Evolutionary conservation across 192 early-diverging fungal genomes (phyloP).

Genomic region (Coemansia sp.): DNA sequence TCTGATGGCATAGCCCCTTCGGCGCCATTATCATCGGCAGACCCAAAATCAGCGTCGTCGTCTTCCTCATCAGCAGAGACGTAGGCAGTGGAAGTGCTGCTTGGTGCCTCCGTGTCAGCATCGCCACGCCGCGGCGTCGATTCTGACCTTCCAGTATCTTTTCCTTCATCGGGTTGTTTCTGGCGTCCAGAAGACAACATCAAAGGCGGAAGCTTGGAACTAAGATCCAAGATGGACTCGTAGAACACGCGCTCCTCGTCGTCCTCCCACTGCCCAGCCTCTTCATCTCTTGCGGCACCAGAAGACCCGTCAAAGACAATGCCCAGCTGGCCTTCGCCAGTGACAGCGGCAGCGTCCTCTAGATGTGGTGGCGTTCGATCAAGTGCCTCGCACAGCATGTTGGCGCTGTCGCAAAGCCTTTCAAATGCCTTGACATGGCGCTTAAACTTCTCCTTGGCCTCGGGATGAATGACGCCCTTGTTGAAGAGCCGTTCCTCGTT

Average conservation of each 20-base stretch:
- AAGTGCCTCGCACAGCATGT: conserved; percentile 69
- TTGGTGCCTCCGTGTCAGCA: neutral
- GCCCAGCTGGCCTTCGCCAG: conserved; percentile 29
- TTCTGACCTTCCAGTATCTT: neutral
- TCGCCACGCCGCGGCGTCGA: neutral
- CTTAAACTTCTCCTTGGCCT: conserved; percentile 39
- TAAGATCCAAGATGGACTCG: conserved; percentile 79
- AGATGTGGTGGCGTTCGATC: conserved; percentile 75
- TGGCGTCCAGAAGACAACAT: conserved; percentile 60
- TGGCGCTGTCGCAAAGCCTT: conserved; percentile 31
- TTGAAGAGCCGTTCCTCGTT: conserved; percentile 81
- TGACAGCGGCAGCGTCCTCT: conserved; percentile 62
- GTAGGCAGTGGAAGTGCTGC: conserved; percentile 1
- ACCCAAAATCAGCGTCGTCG: neutral
- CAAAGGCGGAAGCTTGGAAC: conserved; percentile 76
- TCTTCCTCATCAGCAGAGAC: conserved; percentile 7
- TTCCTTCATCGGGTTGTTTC: conserved; percentile 4
- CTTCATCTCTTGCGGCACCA: conserved; percentile 8
- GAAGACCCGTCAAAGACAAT: conserved; percentile 42
- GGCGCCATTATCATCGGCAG: neutral
- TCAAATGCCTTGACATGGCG: conserved; percentile 25
- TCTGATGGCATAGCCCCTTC: neutral
- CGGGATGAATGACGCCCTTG: conserved; percentile 59
- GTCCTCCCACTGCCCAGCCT: conserved; percentile 78
- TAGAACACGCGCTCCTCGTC: conserved; percentile 91